phyloP scores from a whole-genome alignment of 768 basidiomycete species.

The Auriculariales sp. region DNA sequence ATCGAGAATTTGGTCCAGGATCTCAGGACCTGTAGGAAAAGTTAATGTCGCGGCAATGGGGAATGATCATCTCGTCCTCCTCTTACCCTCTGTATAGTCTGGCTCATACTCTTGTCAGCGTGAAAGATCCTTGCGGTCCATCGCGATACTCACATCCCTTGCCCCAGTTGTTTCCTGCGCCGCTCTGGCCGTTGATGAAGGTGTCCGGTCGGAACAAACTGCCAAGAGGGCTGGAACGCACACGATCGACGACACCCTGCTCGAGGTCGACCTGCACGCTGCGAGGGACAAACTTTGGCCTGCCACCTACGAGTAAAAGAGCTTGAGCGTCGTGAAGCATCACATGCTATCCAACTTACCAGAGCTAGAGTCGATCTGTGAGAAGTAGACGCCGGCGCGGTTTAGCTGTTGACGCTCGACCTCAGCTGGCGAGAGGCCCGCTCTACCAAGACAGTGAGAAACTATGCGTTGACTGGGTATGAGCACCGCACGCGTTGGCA shows the following conservation, averaged over 20 bases:
- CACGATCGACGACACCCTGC: slow-evolving; percentile 67
- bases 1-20: slow-evolving; percentile 75
- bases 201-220: slow-evolving; percentile 67
- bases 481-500: too few relatives aligned
- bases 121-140: background rate
- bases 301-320: too few relatives aligned
- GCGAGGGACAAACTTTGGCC: slow-evolving; percentile 87
- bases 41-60: background rate
- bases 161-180: slow-evolving; percentile 6
- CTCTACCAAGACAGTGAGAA: too few relatives aligned
- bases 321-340: too few relatives aligned
- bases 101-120: too few relatives aligned
- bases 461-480: too few relatives aligned
- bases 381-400: slow-evolving; percentile 76
- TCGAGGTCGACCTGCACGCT: slow-evolving; percentile 87
- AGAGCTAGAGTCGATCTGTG: slow-evolving; percentile 30
- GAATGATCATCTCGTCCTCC: background rate
- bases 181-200: background rate
- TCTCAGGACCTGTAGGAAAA: slow-evolving; percentile 56
- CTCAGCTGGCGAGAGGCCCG: too few relatives aligned
- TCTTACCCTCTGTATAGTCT: slow-evolving; percentile 4
- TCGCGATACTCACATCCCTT: slow-evolving; percentile 1
- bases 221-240: slow-evolving; percentile 50
- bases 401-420: too few relatives aligned
- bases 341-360: slow-evolving; percentile 22